These are phyloP conservation scores for Vanderwaltozyma polyspora DNA, from an alignment of 805 yeast species.

Conservation along the genomic window DNA sequence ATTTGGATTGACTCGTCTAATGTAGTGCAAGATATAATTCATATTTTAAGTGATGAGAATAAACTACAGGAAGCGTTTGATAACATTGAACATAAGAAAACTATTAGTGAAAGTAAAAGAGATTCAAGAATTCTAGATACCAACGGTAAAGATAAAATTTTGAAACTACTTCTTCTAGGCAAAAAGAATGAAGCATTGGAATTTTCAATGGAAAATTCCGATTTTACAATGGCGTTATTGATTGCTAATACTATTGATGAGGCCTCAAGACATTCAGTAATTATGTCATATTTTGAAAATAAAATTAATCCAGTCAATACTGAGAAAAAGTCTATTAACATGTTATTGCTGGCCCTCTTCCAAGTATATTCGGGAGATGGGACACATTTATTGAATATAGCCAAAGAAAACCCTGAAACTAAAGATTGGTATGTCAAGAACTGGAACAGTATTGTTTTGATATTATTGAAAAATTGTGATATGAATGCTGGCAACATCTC, in stretches of 20 bases:
- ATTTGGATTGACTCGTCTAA: no score
- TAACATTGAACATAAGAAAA: neutral
- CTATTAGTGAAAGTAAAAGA: neutral
- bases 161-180: conserved; percentile 40
- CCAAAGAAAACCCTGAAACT: conserved; percentile 30
- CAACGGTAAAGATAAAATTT: neutral
- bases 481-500: neutral
- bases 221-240: conserved; percentile 70
- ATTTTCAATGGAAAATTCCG: conserved; percentile 47
- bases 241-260: conserved; percentile 52
- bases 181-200: conserved; percentile 55
- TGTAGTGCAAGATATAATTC: no score
- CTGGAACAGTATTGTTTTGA: conserved; percentile 40
- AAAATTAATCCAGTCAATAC: no score
- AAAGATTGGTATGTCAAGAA: conserved; percentile 39
- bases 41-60: no score
- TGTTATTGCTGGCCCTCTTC: conserved; percentile 42
- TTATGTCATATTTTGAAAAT: neutral
- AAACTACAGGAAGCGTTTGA: no score
- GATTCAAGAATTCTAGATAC: neutral
- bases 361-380: conserved; percentile 55
- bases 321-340: conserved; percentile 7
- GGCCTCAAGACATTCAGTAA: no score
- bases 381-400: conserved; percentile 39
- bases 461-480: conserved; percentile 28